Evolutionary conservation across 352 stramenopile species (phyloP).

Genomic region (Globisporangium lucens): DNA sequence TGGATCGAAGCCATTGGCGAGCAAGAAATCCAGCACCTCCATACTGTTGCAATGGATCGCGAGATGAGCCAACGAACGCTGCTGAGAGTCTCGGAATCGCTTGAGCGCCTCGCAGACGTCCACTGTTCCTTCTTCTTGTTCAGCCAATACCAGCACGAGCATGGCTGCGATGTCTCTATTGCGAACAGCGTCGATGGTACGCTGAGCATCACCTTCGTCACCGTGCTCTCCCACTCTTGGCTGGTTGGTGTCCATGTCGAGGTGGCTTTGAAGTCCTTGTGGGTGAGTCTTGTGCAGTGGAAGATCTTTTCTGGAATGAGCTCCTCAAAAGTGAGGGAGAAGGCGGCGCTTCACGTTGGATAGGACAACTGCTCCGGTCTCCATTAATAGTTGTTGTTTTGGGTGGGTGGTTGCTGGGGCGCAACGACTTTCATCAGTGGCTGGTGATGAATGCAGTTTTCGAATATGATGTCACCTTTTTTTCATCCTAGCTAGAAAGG

Average conservation of each 20-base stretch:
- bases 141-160: neutral
- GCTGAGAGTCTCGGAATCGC: constrained; percentile 19
- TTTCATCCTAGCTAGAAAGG: no score
- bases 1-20: constrained; percentile 6
- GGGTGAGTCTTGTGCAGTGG: neutral
- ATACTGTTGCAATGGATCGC: constrained; percentile 21
- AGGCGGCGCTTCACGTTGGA: no score
- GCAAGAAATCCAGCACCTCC: constrained; percentile 19
- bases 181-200: neutral
- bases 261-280: neutral
- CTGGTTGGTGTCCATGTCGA: neutral
- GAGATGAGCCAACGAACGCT: constrained; percentile 28
- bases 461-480: no score
- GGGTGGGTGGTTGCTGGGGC: no score
- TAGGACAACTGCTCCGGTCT: no score
- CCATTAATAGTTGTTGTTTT: no score
- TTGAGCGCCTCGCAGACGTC: constrained; percentile 10
- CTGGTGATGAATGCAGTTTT: no score
- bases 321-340: neutral
- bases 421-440: no score
- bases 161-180: neutral
- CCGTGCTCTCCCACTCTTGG: neutral
- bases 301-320: neutral
- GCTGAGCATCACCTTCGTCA: neutral
- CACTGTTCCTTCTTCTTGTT: constrained; percentile 5